Percentiles rank a stretch among this genome's conserved stretches.
Conservation (phyloP, 2,329 filamentous ascomycete genomes). For the Aspergillus bombycis region DNA sequence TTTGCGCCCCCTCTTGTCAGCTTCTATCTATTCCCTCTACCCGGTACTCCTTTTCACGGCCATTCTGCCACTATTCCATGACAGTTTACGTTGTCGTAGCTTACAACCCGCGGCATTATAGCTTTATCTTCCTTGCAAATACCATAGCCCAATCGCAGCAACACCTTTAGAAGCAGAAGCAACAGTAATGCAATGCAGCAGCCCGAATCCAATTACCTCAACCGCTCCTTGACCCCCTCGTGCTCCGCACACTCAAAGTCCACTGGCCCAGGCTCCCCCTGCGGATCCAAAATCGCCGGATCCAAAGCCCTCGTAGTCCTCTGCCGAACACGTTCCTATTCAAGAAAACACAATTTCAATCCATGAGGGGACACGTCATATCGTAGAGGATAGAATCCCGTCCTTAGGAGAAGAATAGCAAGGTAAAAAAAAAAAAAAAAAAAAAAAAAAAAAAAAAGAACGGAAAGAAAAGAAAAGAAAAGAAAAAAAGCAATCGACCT, state of each 20-base stretch:
- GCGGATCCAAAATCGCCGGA: slow-evolving; percentile 31
- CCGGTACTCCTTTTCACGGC: neutral
- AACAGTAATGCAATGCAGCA: slow-evolving; percentile 1
- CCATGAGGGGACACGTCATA: neutral
- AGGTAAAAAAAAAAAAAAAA: neutral
- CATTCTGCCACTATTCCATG: neutral
- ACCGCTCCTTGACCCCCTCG: slow-evolving; percentile 18
- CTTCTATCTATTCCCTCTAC: neutral
- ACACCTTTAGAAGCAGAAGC: neutral
- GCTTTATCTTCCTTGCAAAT: neutral
- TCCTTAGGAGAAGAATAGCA: neutral
- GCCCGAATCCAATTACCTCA: neutral
- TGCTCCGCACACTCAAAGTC: slow-evolving; percentile 34
- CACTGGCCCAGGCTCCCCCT: slow-evolving; percentile 28
- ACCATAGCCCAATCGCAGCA: neutral
- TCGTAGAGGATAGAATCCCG: neutral
- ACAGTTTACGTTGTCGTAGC: neutral
- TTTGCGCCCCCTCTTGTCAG: neutral
- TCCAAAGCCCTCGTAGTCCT: slow-evolving; percentile 28
- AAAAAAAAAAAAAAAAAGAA: neutral
- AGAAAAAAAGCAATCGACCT: slow-evolving; percentile 1
- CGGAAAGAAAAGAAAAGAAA: neutral
- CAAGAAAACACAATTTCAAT: slow-evolving; percentile 1
- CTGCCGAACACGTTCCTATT: slow-evolving; percentile 31
- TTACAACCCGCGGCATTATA: neutral